A percentile compares a stretch with the other conserved stretches of the same genome.
phyloP scores from a whole-genome alignment of 345 rosid species.

The Gossypium arboreum region DNA sequence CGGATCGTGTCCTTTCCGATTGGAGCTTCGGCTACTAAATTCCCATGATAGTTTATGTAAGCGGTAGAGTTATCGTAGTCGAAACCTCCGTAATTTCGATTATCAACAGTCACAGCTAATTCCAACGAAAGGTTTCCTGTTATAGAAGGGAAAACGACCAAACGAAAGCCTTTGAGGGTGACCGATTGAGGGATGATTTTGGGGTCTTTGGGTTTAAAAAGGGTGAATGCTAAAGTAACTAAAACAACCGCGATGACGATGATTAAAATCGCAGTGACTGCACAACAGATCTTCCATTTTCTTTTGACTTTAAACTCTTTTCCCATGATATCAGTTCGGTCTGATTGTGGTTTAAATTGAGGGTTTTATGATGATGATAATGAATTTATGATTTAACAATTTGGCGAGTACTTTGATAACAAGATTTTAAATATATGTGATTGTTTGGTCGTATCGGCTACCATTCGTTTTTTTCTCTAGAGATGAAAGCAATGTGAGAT shows the following conservation, averaged over 20 bases:
- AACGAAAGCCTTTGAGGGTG: conserved; percentile 2
- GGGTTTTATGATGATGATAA: neutral
- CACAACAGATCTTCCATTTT: conserved; percentile 21
- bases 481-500: neutral
- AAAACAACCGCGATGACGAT: conserved; percentile 1
- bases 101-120: conserved; percentile 24
- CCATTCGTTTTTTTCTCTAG: neutral
- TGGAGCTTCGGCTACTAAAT: conserved; percentile 23
- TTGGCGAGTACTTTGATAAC: neutral
- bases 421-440: neutral
- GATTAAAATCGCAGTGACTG: conserved; percentile 13
- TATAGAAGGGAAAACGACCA: neutral
- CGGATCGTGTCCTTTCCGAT: conserved; percentile 25
- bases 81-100: conserved; percentile 39
- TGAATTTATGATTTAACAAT: neutral
- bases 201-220: conserved; percentile 40
- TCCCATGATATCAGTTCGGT: conserved; percentile 4
- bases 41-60: conserved; percentile 23
- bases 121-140: conserved; percentile 29
- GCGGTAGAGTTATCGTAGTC: conserved; percentile 23
- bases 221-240: conserved; percentile 23
- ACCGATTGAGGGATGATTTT: conserved; percentile 23
- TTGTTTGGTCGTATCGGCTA: neutral
- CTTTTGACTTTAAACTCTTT: too few relatives aligned
- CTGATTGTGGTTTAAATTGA: neutral